A percentile compares a stretch with the other conserved stretches of the same genome.
phyloP scores from a whole-genome alignment of 192 early-diverging fungal genomes.

The Backusella morwellensis region DNA sequence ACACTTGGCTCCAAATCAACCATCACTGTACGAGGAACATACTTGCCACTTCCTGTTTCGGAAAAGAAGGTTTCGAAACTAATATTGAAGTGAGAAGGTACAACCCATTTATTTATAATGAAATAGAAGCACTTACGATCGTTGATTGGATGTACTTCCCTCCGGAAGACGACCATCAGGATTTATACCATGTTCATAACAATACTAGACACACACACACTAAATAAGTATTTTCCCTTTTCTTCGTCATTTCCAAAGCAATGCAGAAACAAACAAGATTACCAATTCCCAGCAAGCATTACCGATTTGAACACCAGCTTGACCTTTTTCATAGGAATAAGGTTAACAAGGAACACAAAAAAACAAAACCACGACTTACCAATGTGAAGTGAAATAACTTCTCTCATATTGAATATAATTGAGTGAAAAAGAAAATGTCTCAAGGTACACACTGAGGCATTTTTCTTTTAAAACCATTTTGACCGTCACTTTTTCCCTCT shows the following conservation, averaged over 20 bases:
- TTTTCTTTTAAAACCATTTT: background rate
- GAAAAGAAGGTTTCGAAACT: conserved; percentile 98
- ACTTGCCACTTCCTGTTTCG: conserved; percentile 98
- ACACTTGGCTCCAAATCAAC: conserved; percentile 97
- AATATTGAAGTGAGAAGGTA: background rate
- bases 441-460: background rate
- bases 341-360: background rate
- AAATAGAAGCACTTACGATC: conserved; percentile 6
- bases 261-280: background rate
- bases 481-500: background rate
- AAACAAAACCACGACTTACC: conserved; percentile 12
- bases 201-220: conserved; percentile 41
- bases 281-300: conserved; percentile 99
- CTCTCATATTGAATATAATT: conserved; percentile 53
- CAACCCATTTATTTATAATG: background rate
- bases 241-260: background rate
- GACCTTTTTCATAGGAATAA: conserved; percentile 16
- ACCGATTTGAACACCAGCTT: conserved; percentile 99
- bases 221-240: background rate
- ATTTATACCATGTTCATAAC: conserved; percentile 95
- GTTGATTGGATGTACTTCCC: conserved; percentile 7
- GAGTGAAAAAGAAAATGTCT: background rate
- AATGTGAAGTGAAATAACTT: conserved; percentile 82
- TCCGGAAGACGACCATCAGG: conserved; percentile 81
- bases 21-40: conserved; percentile 98